Conservation (phyloP, 345 rosid species). For the Mercurialis annua region DNA sequence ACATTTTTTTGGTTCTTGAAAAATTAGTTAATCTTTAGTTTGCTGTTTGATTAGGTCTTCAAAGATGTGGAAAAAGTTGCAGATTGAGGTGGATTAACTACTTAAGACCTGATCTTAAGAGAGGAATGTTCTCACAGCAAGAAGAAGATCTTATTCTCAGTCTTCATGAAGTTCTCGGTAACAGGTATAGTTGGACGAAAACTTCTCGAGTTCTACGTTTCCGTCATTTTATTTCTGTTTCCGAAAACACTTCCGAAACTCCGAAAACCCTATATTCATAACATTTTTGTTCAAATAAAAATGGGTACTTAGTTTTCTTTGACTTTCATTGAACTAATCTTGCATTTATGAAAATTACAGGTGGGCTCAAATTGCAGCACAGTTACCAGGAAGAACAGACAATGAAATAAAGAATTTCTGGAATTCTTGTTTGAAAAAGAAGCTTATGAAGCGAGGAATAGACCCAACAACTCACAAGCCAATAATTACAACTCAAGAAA, state of each 20-base stretch:
- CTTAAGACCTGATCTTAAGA: constrained; percentile 85
- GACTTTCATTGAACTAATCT: too few species aligned
- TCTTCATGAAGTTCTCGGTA: constrained; percentile 40
- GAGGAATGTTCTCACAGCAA: constrained; percentile 49
- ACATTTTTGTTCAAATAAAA: neutral
- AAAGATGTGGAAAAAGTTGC: constrained; percentile 88
- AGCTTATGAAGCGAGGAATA: constrained; percentile 62
- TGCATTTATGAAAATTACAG: constrained; percentile 23
- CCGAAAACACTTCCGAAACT: too few species aligned
- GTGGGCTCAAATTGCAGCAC: constrained; percentile 71
- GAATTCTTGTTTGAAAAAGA: constrained; percentile 71
- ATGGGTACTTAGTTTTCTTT: neutral
- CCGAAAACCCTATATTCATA: too few species aligned
- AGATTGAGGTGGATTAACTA: constrained; percentile 91
- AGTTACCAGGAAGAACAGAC: constrained; percentile 65
- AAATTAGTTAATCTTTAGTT: too few species aligned
- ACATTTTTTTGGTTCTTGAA: neutral
- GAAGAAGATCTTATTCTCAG: constrained; percentile 42
- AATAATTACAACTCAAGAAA: constrained; percentile 7
- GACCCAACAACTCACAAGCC: constrained; percentile 64
- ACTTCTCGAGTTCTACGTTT: too few species aligned
- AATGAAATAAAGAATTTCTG: constrained; percentile 72
- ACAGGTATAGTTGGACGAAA: constrained; percentile 31
- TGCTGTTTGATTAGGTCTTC: constrained; percentile 42
- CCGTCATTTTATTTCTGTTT: too few species aligned